Evolutionary conservation across 2,329 filamentous ascomycete genomes (phyloP).

Genomic region (Aspergillus floridensis): DNA sequence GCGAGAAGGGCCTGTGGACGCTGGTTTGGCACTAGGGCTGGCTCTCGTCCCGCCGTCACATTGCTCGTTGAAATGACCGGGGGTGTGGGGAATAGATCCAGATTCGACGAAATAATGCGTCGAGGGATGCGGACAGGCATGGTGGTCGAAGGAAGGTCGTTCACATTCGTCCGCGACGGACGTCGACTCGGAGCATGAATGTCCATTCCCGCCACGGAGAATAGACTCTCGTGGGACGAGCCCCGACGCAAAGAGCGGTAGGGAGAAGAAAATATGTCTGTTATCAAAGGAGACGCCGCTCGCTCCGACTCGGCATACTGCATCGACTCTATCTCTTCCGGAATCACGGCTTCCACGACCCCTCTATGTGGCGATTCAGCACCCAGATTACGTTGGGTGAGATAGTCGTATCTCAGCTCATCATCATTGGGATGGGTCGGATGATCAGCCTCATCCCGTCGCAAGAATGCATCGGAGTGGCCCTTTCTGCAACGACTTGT

Average conservation of each 20-base stretch:
- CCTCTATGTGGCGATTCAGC: conserved; percentile 17
- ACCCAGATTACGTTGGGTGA: background rate
- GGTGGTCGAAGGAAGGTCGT: conserved; percentile 51
- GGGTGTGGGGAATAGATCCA: conserved; percentile 39
- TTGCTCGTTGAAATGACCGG: conserved; percentile 40
- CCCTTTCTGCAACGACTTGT: conserved; percentile 61
- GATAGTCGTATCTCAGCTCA: conserved; percentile 15
- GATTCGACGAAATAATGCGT: conserved; percentile 46
- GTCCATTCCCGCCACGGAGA: conserved; percentile 83
- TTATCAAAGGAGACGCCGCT: conserved; percentile 12
- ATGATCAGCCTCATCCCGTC: conserved; percentile 25
- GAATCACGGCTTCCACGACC: conserved; percentile 34
- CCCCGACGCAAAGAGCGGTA: conserved; percentile 59
- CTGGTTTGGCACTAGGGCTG: conserved; percentile 21
- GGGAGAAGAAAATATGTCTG: conserved; percentile 27
- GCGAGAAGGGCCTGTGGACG: conserved; percentile 37
- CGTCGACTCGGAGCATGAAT: conserved; percentile 77
- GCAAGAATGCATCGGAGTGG: conserved; percentile 55
- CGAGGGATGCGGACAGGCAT: conserved; percentile 41
- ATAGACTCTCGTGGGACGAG: conserved; percentile 80
- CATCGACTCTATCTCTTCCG: conserved; percentile 37
- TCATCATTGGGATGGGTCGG: conserved; percentile 16
- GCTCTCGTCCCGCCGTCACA: conserved; percentile 34
- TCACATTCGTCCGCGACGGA: conserved; percentile 75
- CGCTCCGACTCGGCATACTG: conserved; percentile 16